Evolutionary conservation across 352 stramenopile genomes (phyloP).

Genomic region (Globisporangium alternatum): DNA sequence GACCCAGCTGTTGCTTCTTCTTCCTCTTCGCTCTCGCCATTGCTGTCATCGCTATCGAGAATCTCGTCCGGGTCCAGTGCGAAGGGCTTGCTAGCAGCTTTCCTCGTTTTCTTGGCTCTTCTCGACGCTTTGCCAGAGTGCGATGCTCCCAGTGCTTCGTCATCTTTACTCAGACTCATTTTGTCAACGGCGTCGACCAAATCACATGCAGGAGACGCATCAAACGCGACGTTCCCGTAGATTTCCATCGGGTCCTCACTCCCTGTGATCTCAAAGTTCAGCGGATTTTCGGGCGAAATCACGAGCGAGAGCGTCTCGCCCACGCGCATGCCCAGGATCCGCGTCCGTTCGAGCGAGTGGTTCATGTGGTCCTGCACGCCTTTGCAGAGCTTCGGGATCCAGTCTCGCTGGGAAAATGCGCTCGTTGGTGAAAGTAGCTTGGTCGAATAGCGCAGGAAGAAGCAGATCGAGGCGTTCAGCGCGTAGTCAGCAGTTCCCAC

Average conservation of each 20-base stretch:
- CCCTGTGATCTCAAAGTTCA: slow-evolving; percentile 55
- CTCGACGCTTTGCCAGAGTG: not conserved
- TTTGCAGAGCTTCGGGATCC: slow-evolving; percentile 66
- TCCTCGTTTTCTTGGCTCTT: slow-evolving; percentile 11
- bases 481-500: slow-evolving; percentile 43
- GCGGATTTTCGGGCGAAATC: slow-evolving; percentile 52
- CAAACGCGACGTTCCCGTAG: slow-evolving; percentile 31
- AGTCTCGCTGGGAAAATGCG: slow-evolving; percentile 39
- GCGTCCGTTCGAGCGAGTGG: slow-evolving; percentile 56
- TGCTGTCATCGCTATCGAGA: slow-evolving; percentile 49
- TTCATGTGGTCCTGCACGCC: slow-evolving; percentile 73
- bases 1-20: slow-evolving; percentile 19
- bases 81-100: slow-evolving; percentile 16
- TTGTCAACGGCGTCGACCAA: slow-evolving; percentile 16
- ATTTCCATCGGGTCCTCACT: slow-evolving; percentile 36
- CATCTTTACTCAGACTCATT: not conserved
- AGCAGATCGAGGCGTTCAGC: slow-evolving; percentile 52
- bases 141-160: not conserved
- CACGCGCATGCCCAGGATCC: slow-evolving; percentile 63
- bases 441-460: slow-evolving; percentile 68
- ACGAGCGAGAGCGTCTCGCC: slow-evolving; percentile 62
- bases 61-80: slow-evolving; percentile 56
- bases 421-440: slow-evolving; percentile 23
- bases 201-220: slow-evolving; percentile 13
- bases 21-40: slow-evolving; percentile 20